Evolutionary conservation across 331 rosid species (phyloP).

Genomic region (Cydonia oblonga): DNA sequence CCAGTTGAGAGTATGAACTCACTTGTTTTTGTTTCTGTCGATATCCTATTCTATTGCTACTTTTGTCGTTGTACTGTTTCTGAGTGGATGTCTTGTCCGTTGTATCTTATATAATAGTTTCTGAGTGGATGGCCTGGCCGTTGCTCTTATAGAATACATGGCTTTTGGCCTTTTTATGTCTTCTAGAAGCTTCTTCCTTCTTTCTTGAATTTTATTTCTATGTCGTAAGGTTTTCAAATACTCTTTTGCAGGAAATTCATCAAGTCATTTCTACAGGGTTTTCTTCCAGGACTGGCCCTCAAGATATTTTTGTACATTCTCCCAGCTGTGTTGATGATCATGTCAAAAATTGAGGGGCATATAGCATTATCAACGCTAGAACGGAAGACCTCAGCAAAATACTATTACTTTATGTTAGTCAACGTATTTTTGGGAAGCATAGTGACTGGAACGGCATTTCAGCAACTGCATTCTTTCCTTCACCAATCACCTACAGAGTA

Average conservation of each 20-base stretch:
- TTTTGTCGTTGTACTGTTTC: not conserved
- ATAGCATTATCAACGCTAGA: slow-evolving; percentile 69
- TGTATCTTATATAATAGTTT: not conserved
- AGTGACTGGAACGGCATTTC: slow-evolving; percentile 87
- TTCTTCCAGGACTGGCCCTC: slow-evolving; percentile 97
- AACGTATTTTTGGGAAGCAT: slow-evolving; percentile 98
- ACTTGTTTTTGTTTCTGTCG: not conserved
- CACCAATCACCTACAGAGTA: slow-evolving; percentile 93
- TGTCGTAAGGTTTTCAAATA: not conserved
- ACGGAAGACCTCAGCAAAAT: slow-evolving; percentile 71
- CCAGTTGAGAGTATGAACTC: not conserved
- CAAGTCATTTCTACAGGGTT: slow-evolving; percentile 96
- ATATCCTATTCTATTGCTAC: not conserved
- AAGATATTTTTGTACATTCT: slow-evolving; percentile 80
- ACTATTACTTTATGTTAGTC: slow-evolving; percentile 88
- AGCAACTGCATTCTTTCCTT: slow-evolving; percentile 85
- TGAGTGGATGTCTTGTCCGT: not conserved
- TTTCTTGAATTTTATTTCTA: not conserved
- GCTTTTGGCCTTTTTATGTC: not conserved
- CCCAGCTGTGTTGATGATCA: slow-evolving; percentile 77
- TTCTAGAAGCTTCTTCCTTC: not conserved
- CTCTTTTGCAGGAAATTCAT: slow-evolving; percentile 59
- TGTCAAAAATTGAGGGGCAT: slow-evolving; percentile 95
- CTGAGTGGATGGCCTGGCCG: too few species aligned
- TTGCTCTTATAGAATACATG: not conserved